These are phyloP conservation scores for Lepiota venenata DNA, from an alignment of 768 basidiomycete genomes.

Conservation along the genomic window DNA sequence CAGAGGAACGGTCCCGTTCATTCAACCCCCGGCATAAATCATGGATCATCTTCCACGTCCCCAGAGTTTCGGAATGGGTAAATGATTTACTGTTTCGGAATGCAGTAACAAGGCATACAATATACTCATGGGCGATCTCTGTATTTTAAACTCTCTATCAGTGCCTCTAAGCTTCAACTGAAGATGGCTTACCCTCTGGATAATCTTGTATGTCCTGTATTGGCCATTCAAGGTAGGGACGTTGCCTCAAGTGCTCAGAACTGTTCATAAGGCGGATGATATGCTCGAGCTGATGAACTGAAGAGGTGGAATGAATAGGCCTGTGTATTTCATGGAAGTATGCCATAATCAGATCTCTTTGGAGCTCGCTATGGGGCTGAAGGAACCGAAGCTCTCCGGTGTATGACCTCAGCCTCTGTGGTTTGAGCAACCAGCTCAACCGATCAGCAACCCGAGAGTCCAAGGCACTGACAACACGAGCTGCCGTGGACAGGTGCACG, in stretches of 20 bases:
- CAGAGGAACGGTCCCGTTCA: background rate
- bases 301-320: background rate
- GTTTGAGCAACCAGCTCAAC: background rate
- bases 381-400: slow-evolving; percentile 2
- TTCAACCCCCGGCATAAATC: slow-evolving; percentile 2
- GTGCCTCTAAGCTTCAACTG: too few relatives aligned
- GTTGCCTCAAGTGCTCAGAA: background rate
- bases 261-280: slow-evolving; percentile 1
- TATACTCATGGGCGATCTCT: background rate
- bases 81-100: background rate
- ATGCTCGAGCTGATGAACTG: slow-evolving; percentile 2
- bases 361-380: slow-evolving; percentile 6
- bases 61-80: slow-evolving; percentile 1
- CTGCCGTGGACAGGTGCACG: background rate
- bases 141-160: background rate
- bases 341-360: slow-evolving; percentile 2
- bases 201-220: background rate
- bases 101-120: background rate
- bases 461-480: background rate
- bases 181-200: background rate
- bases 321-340: slow-evolving; percentile 5
- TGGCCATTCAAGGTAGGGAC: slow-evolving; percentile 5
- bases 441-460: slow-evolving; percentile 1
- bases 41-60: slow-evolving; percentile 3
- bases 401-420: background rate